phyloP scores from a whole-genome alignment of 139 green algal genomes.

The Chlorella ohadii region DNA sequence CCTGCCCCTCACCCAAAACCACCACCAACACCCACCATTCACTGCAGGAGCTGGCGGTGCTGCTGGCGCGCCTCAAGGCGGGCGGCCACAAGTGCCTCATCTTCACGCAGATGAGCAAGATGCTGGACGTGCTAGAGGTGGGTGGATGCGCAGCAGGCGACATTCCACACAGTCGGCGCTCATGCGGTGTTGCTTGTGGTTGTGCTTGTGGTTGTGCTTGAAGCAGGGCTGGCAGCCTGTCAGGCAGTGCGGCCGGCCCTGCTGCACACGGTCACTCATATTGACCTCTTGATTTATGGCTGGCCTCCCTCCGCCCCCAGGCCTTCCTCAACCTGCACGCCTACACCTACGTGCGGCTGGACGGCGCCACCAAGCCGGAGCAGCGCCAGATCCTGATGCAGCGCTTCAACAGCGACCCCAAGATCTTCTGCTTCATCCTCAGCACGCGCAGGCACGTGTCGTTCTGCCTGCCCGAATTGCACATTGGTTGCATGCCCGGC shows the following conservation, averaged over 20 bases:
- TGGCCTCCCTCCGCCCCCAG: too few species aligned
- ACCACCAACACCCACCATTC: not conserved
- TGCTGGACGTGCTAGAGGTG: slow-evolving; percentile 97
- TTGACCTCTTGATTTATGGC: too few species aligned
- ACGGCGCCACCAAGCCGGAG: slow-evolving; percentile 97
- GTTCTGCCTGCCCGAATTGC: not conserved
- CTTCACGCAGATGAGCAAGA: slow-evolving; percentile 97
- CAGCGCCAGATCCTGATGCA: slow-evolving; percentile 92
- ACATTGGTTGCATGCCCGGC: too few species aligned
- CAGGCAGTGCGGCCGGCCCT: too few species aligned
- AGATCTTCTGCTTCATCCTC: slow-evolving; percentile 97
- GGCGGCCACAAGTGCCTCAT: slow-evolving; percentile 92
- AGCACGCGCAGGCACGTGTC: slow-evolving; percentile 76
- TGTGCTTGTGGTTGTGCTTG: too few species aligned
- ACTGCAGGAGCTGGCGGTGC: slow-evolving; percentile 78
- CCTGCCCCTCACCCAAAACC: too few species aligned
- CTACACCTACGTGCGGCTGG: slow-evolving; percentile 95
- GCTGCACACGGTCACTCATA: too few species aligned
- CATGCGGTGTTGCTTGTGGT: too few species aligned
- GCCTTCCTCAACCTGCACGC: slow-evolving; percentile 95
- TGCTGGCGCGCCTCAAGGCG: slow-evolving; percentile 85
- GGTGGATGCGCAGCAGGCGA: too few species aligned
- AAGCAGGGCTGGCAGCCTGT: too few species aligned
- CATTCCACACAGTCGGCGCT: too few species aligned
- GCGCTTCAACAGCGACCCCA: slow-evolving; percentile 90